Conservation (phyloP, 495 filamentous ascomycete species). For the Parachaetomium inaequale region DNA sequence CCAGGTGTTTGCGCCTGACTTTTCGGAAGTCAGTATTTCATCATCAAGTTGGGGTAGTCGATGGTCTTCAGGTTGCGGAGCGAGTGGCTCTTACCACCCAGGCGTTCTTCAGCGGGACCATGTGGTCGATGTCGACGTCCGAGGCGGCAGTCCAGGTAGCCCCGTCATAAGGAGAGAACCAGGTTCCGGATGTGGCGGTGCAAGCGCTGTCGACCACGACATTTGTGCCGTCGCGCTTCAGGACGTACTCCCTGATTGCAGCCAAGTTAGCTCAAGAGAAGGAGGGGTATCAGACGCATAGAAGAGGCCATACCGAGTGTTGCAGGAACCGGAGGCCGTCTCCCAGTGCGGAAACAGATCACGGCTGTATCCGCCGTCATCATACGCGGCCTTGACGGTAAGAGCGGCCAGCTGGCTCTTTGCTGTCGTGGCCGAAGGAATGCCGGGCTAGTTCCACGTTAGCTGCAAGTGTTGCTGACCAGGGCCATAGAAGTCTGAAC, state of each 20-base stretch:
- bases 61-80: too few relatives aligned
- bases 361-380: conserved; percentile 55
- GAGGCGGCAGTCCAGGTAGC: conserved; percentile 61
- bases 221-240: conserved; percentile 63
- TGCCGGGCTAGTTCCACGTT: conserved; percentile 45
- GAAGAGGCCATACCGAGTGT: conserved; percentile 38
- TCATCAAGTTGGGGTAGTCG: not conserved
- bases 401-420: conserved; percentile 52
- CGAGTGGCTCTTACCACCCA: conserved; percentile 54
- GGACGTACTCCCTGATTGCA: conserved; percentile 55
- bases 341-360: conserved; percentile 67
- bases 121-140: conserved; percentile 72
- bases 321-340: conserved; percentile 58
- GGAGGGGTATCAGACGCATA: too few relatives aligned
- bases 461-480: not conserved
- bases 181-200: conserved; percentile 54
- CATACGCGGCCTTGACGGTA: conserved; percentile 50
- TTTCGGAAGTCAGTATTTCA: not conserved
- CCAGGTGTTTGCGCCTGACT: conserved; percentile 55
- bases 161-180: conserved; percentile 66
- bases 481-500: not conserved
- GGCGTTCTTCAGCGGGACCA: conserved; percentile 70
- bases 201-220: conserved; percentile 53
- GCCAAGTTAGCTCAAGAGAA: not conserved
- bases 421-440: conserved; percentile 55